These are phyloP conservation scores for Lavandula angustifolia DNA, from an alignment of 257 asterid species.

Conservation along the genomic window DNA sequence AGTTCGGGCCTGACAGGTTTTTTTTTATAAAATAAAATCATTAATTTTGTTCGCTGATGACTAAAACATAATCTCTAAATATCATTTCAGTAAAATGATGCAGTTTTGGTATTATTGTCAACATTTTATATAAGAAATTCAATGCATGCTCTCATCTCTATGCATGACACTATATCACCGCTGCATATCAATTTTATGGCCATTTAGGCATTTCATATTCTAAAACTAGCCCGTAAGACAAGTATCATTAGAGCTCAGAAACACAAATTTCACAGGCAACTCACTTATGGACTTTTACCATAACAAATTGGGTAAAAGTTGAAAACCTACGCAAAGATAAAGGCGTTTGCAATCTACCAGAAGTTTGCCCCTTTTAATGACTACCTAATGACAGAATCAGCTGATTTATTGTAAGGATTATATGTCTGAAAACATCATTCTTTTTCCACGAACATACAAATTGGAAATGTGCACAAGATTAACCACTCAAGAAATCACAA, in stretches of 20 bases:
- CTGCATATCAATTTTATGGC: not conserved
- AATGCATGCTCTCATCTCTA: not conserved
- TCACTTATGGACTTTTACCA: not conserved
- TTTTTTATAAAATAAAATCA: too few species aligned
- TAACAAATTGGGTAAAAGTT: not conserved
- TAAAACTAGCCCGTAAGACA: not conserved
- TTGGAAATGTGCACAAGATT: not conserved
- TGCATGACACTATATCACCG: not conserved
- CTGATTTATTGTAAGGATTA: not conserved
- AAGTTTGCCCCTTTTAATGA: not conserved
- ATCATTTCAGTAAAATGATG: slow-evolving; percentile 10
- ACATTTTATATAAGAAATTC: not conserved
- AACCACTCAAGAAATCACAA: not conserved
- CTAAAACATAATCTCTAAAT: slow-evolving; percentile 7
- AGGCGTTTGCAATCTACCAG: slow-evolving; percentile 5
- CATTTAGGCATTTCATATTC: slow-evolving; percentile 1
- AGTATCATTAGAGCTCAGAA: not conserved
- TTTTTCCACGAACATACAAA: not conserved
- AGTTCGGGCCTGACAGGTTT: slow-evolving; percentile 55
- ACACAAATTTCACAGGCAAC: not conserved
- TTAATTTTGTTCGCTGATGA: slow-evolving; percentile 6
- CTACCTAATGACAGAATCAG: not conserved
- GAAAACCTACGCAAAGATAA: slow-evolving; percentile 5
- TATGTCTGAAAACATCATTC: not conserved
- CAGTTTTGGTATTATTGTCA: not conserved